Evolutionary conservation across 1,284 basidiomycete genomes (phyloP).

Genomic region (Cryptococcus floricola): DNA sequence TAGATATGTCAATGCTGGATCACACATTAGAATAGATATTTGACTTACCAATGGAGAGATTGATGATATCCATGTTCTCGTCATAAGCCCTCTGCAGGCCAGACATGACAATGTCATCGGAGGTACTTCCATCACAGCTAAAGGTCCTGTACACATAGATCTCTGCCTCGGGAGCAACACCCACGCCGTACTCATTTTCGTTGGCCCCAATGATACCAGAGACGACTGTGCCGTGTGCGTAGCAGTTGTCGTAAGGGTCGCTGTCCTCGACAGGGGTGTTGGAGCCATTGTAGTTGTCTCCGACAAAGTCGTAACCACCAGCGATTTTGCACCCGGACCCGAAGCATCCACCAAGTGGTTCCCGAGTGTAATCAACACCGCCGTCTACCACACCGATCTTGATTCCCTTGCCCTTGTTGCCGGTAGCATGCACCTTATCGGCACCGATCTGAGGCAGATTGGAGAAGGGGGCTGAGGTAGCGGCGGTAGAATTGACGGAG

Average conservation of each 20-base stretch:
- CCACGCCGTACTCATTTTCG: constrained; percentile 54
- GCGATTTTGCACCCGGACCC: constrained; percentile 58
- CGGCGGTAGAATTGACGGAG: constrained; percentile 3
- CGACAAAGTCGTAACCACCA: constrained; percentile 46
- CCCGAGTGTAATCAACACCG: constrained; percentile 61
- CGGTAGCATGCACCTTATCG: constrained; percentile 55
- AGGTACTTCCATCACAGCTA: constrained; percentile 44
- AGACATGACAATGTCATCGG: constrained; percentile 49
- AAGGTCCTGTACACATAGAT: constrained; percentile 49
- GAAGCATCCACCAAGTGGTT: constrained; percentile 61
- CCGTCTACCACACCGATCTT: constrained; percentile 56
- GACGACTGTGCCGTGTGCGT: constrained; percentile 61
- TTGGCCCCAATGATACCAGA: constrained; percentile 59
- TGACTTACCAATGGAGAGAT: constrained; percentile 57
- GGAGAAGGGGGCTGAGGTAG: constrained; percentile 24
- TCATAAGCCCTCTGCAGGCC: constrained; percentile 51
- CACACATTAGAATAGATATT: background rate
- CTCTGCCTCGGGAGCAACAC: constrained; percentile 42
- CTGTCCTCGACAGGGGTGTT: constrained; percentile 41
- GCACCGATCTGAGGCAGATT: constrained; percentile 37
- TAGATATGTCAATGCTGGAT: constrained; percentile 1
- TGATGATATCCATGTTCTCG: constrained; percentile 59
- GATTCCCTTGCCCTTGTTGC: constrained; percentile 55
- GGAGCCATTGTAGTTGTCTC: constrained; percentile 45
- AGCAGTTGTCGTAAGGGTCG: constrained; percentile 49